phyloP scores from a whole-genome alignment of 2,329 filamentous ascomycete species.

The Lachnellula cervina region DNA sequence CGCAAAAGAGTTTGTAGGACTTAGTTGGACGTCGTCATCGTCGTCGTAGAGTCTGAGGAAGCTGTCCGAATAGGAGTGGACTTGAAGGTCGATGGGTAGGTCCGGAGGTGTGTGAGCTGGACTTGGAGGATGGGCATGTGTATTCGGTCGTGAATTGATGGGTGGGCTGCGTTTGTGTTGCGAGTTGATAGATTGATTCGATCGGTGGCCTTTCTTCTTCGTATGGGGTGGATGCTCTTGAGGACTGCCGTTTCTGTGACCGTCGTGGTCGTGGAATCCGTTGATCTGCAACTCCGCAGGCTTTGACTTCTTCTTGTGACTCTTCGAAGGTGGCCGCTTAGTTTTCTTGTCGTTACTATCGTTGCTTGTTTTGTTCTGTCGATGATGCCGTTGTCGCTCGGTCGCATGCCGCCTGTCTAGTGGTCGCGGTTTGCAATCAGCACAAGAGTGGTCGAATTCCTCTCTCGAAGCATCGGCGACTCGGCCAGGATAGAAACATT shows the following conservation, averaged over 20 bases:
- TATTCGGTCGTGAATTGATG: conserved; percentile 56
- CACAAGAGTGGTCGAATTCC: conserved; percentile 77
- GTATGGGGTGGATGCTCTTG: conserved; percentile 50
- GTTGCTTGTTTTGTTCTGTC: conserved; percentile 46
- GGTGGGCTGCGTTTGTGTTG: conserved; percentile 60
- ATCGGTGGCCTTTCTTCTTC: conserved; percentile 84
- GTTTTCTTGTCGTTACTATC: conserved; percentile 60
- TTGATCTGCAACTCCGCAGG: conserved; percentile 64
- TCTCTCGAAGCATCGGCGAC: conserved; percentile 66
- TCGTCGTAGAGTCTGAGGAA: conserved; percentile 73
- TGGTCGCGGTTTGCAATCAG: conserved; percentile 75
- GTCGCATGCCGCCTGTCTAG: conserved; percentile 71
- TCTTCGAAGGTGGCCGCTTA: conserved; percentile 72
- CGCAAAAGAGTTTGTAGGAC: conserved; percentile 71
- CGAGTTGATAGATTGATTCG: conserved; percentile 72
- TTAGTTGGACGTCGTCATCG: conserved; percentile 50
- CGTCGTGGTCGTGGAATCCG: conserved; percentile 55
- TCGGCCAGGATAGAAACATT: conserved; percentile 83
- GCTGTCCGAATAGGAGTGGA: conserved; percentile 67
- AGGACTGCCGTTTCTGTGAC: conserved; percentile 42
- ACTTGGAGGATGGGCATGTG: conserved; percentile 59
- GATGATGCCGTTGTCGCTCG: conserved; percentile 62
- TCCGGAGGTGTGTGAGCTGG: conserved; percentile 71
- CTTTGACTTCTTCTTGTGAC: conserved; percentile 83
- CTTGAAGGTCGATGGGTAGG: conserved; percentile 55